Evolutionary conservation across 2,329 filamentous ascomycete genomes (phyloP), one percentile per base, ranked within the genome.

Genomic region (Aureobasidium melanogenum): DNA sequence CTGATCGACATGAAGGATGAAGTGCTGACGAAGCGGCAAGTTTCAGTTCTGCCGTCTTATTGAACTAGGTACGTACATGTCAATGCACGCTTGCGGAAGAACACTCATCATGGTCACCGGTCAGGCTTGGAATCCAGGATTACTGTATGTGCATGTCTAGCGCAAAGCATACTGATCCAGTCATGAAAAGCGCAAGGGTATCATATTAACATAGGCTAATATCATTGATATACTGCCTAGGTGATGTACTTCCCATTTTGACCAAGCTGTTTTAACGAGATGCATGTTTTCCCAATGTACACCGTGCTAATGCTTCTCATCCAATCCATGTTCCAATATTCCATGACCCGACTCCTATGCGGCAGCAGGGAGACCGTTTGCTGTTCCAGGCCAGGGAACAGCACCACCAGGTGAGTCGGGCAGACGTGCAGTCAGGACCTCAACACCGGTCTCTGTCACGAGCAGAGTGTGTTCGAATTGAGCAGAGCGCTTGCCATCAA

Each of bases 401-500:
- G 87, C 80, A 1, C 90, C 90, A 63, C 90, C 90, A 1, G 90
- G 90, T 26, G 88, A 93, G 70, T 88, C 82, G 50, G 83, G 78
- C 46, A 84, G 76, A 67, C 89, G 82, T 44, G 89, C 90, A 0
- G 90, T 95, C 67, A 95, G 74, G 47, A 95, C 80, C 75, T 95
- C 90, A 7, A 91, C 87, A 1, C 90, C 90, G 66, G 88, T 84
- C 69, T 91, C 88, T 0, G 90, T 95, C 2, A 95, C 89, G 10
- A 95, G 79, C 57, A 95, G 77, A 0, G 89, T 94, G 71, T 95
- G 90, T 73, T 95, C 89, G 71, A 99, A 99, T 72, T 99, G 94
- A 10, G 94, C 94, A 17, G 92, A 96, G 71, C 84, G 81, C 75
- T 88, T 89, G 55, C 94, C 94, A 72, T 99, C 94, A 61, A 87